Conservation (phyloP, 2,329 filamentous ascomycete genomes). For the Fusarium sp. region DNA sequence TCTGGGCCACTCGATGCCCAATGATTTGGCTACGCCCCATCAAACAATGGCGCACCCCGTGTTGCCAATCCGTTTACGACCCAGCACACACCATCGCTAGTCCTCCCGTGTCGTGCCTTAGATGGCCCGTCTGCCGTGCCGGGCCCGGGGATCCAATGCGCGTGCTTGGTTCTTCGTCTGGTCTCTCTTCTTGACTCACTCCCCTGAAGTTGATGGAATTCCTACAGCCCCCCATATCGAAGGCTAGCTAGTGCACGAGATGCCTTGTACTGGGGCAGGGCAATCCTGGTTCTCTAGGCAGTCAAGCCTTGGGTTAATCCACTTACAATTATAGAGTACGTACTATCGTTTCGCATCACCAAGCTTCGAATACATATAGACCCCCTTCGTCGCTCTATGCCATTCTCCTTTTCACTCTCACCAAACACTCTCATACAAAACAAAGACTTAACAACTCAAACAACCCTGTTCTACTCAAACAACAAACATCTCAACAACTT, state of each 20-base stretch:
- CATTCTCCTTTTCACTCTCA: conserved; percentile 15
- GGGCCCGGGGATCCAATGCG: conserved; percentile 30
- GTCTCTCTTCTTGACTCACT: conserved; percentile 41
- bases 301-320: conserved; percentile 33
- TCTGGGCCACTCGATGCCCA: conserved; percentile 40
- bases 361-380: conserved; percentile 41
- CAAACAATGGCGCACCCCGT: conserved; percentile 29
- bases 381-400: conserved; percentile 29
- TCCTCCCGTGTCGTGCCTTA: conserved; percentile 34
- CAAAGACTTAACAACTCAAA: conserved; percentile 11
- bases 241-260: conserved; percentile 34
- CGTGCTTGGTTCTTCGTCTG: conserved; percentile 31
- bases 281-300: conserved; percentile 39
- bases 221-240: conserved; percentile 24
- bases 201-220: conserved; percentile 23
- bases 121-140: conserved; percentile 38
- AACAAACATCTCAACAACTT: conserved; percentile 14
- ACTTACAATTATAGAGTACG: conserved; percentile 40
- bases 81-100: conserved; percentile 34
- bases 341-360: conserved; percentile 35
- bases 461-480: conserved; percentile 2
- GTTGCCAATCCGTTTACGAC: conserved; percentile 17
- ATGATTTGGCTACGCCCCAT: conserved; percentile 41
- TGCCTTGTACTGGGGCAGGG: conserved; percentile 37
- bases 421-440: conserved; percentile 34